Evolutionary conservation across 805 yeast genomes (phyloP).

Genomic region (Kurtzmaniella fragi): DNA sequence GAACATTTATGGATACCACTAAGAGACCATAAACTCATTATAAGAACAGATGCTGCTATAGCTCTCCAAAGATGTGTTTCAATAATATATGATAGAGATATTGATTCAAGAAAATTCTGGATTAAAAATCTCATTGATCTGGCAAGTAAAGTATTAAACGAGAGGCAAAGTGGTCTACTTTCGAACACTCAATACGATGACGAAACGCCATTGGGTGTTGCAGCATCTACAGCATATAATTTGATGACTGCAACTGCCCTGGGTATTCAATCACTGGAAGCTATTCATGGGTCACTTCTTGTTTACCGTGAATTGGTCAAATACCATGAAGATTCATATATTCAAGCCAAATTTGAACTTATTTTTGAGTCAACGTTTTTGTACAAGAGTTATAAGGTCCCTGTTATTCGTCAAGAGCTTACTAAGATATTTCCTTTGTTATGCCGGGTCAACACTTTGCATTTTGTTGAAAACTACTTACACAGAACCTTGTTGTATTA

Average conservation of each 20-base stretch:
- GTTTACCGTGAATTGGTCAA: slow-evolving; percentile 75
- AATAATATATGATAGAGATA: slow-evolving; percentile 76
- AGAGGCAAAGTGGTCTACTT: slow-evolving; percentile 7
- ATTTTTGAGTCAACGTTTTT: slow-evolving; percentile 70
- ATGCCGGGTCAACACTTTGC: slow-evolving; percentile 69
- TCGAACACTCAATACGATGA: slow-evolving; percentile 6
- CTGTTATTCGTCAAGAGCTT: slow-evolving; percentile 78
- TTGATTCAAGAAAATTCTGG: slow-evolving; percentile 67
- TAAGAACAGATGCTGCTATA: slow-evolving; percentile 80
- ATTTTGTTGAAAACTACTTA: slow-evolving; percentile 75
- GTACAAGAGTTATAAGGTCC: slow-evolving; percentile 72
- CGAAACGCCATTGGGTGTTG: slow-evolving; percentile 4
- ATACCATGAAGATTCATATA: slow-evolving; percentile 62
- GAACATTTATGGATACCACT: slow-evolving; percentile 86
- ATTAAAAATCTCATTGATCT: slow-evolving; percentile 63
- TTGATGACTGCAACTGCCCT: slow-evolving; percentile 16
- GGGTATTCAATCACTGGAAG: slow-evolving; percentile 42
- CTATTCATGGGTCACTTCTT: slow-evolving; percentile 81
- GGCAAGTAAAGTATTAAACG: slow-evolving; percentile 56
- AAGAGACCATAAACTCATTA: slow-evolving; percentile 68
- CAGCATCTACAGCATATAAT: slow-evolving; percentile 14
- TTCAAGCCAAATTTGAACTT: slow-evolving; percentile 67
- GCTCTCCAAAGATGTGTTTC: slow-evolving; percentile 73
- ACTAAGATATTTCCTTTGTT: slow-evolving; percentile 76
- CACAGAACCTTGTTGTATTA: slow-evolving; percentile 76